phyloP scores from a whole-genome alignment of 495 filamentous ascomycete species.

The Bryoglossum gracile region DNA sequence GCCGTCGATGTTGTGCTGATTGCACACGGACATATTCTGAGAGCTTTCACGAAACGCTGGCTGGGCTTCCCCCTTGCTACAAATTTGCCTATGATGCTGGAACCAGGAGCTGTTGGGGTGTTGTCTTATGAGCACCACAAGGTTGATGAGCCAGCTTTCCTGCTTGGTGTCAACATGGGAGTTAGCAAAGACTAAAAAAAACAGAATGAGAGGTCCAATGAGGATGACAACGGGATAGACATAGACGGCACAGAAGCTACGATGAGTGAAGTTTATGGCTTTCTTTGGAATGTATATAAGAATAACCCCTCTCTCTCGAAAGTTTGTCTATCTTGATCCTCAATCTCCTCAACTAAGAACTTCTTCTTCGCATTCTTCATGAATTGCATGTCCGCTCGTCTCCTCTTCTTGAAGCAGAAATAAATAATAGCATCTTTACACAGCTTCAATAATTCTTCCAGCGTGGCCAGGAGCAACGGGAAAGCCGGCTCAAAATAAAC shows the following conservation, averaged over 20 bases:
- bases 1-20: conserved; percentile 58
- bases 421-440: conserved; percentile 60
- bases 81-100: conserved; percentile 50
- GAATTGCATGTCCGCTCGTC: conserved; percentile 67
- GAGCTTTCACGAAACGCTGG: conserved; percentile 72
- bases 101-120: conserved; percentile 62
- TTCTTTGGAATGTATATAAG: conserved; percentile 38
- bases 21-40: conserved; percentile 63
- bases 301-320: conserved; percentile 29
- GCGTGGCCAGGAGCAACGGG: conserved; percentile 73
- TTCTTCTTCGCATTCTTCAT: conserved; percentile 58
- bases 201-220: too few species aligned
- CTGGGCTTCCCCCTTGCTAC: conserved; percentile 48
- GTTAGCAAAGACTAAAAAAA: too few species aligned
- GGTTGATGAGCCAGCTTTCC: conserved; percentile 62
- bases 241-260: too few species aligned
- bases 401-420: conserved; percentile 91
- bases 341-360: conserved; percentile 56
- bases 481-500: conserved; percentile 97
- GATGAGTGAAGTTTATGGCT: conserved; percentile 24
- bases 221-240: too few species aligned
- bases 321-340: conserved; percentile 49
- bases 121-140: conserved; percentile 64
- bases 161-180: conserved; percentile 42
- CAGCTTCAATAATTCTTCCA: conserved; percentile 51